A percentile compares a stretch with the other conserved stretches of the same genome.
Evolutionary conservation across 2,329 filamentous ascomycete genomes (phyloP).

Genomic region (Exophiala dermatitidis): DNA sequence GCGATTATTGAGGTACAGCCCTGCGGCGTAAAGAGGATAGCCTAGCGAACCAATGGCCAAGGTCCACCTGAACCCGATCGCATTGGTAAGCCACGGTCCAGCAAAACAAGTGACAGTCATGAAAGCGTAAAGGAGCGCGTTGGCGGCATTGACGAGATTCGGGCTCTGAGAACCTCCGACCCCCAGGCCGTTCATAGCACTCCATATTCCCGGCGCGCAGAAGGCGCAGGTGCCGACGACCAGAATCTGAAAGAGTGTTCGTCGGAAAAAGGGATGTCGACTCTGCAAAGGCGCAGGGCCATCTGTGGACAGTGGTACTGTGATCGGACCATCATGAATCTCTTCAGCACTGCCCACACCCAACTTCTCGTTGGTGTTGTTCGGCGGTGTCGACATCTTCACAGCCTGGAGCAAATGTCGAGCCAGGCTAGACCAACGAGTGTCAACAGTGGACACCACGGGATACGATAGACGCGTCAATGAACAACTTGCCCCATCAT

Average conservation of each 20-base stretch:
- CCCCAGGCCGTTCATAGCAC: slow-evolving; percentile 40
- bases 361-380: neutral
- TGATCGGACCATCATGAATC: neutral
- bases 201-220: slow-evolving; percentile 45
- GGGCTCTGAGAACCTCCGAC: slow-evolving; percentile 36
- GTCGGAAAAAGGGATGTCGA: slow-evolving; percentile 29
- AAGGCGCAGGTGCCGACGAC: slow-evolving; percentile 41
- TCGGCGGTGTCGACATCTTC: neutral
- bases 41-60: slow-evolving; percentile 41
- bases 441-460: neutral
- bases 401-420: neutral
- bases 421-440: neutral
- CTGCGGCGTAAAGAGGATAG: slow-evolving; percentile 40
- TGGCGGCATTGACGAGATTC: slow-evolving; percentile 41
- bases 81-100: slow-evolving; percentile 36
- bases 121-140: slow-evolving; percentile 42
- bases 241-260: slow-evolving; percentile 43
- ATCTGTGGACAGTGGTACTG: neutral
- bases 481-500: too few relatives aligned
- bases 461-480: too few relatives aligned
- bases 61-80: slow-evolving; percentile 36
- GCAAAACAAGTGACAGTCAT: slow-evolving; percentile 41
- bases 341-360: neutral
- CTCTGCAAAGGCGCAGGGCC: neutral
- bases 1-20: slow-evolving; percentile 41